phyloP scores from a whole-genome alignment of 2,329 filamentous ascomycete genomes.

The Stemphylium beticola region DNA sequence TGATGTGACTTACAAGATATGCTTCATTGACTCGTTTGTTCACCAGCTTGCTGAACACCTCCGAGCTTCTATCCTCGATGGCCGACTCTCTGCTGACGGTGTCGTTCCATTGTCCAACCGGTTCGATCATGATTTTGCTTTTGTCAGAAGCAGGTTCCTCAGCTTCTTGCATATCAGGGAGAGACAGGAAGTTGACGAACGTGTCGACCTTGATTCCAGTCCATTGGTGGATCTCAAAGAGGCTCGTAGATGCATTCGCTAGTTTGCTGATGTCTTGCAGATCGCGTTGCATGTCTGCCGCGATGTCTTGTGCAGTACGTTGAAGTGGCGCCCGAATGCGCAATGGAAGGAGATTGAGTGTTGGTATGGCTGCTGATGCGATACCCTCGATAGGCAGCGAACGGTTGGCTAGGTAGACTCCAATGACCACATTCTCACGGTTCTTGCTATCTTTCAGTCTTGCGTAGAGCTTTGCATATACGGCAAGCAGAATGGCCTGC shows the following conservation, averaged over 20 bases:
- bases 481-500: constrained; percentile 78
- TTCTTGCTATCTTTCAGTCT: constrained; percentile 27
- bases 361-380: constrained; percentile 66
- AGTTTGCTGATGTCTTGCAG: constrained; percentile 65
- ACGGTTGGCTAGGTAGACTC: constrained; percentile 84
- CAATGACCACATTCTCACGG: constrained; percentile 64
- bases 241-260: constrained; percentile 63
- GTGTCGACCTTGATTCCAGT: constrained; percentile 72
- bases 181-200: constrained; percentile 81
- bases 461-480: constrained; percentile 64
- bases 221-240: constrained; percentile 78
- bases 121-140: constrained; percentile 27
- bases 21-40: constrained; percentile 30
- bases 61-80: constrained; percentile 11
- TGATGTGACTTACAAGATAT: constrained; percentile 48
- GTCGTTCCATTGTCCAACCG: constrained; percentile 22
- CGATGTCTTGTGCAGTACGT: constrained; percentile 57
- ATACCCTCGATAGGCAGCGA: constrained; percentile 59
- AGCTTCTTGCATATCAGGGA: constrained; percentile 50
- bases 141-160: constrained; percentile 2
- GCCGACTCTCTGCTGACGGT: constrained; percentile 25
- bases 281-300: constrained; percentile 70
- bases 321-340: constrained; percentile 54
- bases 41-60: constrained; percentile 26
- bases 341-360: constrained; percentile 79